Base-by-base conservation (phyloP, 1,284 basidiomycete genomes). In the Pholiota adiposa region DNA sequence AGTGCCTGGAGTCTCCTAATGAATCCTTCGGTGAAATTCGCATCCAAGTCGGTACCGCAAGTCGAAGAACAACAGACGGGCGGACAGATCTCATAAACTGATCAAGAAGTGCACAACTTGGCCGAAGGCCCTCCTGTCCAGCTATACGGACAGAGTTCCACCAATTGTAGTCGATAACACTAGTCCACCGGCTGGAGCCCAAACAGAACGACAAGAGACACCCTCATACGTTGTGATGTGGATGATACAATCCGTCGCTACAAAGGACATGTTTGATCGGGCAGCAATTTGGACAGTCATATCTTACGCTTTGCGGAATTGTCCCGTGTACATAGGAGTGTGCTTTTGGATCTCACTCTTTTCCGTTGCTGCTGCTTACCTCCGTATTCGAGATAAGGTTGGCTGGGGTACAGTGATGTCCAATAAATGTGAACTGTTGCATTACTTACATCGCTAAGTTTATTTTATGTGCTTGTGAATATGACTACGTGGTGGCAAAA, bases 341-440 rank as follows among this genome's bases (percentile, higher is more conserved):
- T 7, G n/a, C 85, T 6, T 95, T 97, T 69, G 69, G n/a, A n/a
- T n/a, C n/a, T 74, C 0, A 11, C n/a, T 80, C 19, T 72, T 83
- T 6, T 79, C 96, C 56, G 62, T 87, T 1, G 66, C 92, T 9
- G 89, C 87, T 0, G 87, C 92, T 90, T 1, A 84, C 85, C 40
- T 94, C 94, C 2, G 88, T 97, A 3, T 72, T 86, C 1, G 92
- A 95, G 72, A 94, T n/a, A 92, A 65, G 87, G 87, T 14, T 96
- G 94, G 94, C 73, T 95, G 8, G 84, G 85, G 87, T 88, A 67
- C n/a, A 61, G 79, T 69, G 19, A 55, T 46, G n/a, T n/a, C n/a
- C n/a, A 57, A 6, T 14, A 40, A 38, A n/a, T n/a, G n/a, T 4
- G n/a, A n/a, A 16, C 12, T 4, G 7, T 33, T 55, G 48, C 54